Conservation (phyloP, 805 yeast genomes). For the Wickerhamomyces chambardii region DNA sequence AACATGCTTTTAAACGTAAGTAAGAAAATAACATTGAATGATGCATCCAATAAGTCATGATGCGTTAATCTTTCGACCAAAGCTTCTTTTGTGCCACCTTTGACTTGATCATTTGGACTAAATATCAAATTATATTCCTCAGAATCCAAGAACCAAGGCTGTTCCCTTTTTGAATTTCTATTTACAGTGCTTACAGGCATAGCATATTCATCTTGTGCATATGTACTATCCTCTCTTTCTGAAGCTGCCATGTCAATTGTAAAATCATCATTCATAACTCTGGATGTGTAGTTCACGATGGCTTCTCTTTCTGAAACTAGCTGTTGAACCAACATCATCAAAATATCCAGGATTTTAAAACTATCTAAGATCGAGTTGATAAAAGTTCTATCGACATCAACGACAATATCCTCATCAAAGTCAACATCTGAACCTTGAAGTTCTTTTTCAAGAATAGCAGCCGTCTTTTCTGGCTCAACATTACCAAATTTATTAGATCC, state of each 20-base stretch:
- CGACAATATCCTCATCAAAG: slow-evolving; percentile 23
- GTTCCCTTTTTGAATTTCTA: slow-evolving; percentile 24
- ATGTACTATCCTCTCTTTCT: slow-evolving; percentile 27
- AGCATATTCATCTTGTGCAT: slow-evolving; percentile 15
- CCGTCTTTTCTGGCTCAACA: slow-evolving; percentile 35
- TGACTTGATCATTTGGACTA: slow-evolving; percentile 62
- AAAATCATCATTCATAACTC: slow-evolving; percentile 70
- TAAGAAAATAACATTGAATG: slow-evolving; percentile 61
- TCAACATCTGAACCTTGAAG: slow-evolving; percentile 39
- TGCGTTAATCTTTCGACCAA: slow-evolving; percentile 74
- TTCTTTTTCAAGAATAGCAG: slow-evolving; percentile 35
- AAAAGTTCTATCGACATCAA: slow-evolving; percentile 20
- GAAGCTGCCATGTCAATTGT: slow-evolving; percentile 47
- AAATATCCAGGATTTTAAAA: slow-evolving; percentile 23
- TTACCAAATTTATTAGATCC: slow-evolving; percentile 25
- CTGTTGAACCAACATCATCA: slow-evolving; percentile 37
- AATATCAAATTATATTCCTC: slow-evolving; percentile 52
- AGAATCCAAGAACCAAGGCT: slow-evolving; percentile 67
- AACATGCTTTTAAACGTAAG: slow-evolving; percentile 71
- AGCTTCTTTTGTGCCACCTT: slow-evolving; percentile 79
- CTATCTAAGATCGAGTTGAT: slow-evolving; percentile 22
- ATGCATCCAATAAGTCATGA: slow-evolving; percentile 53
- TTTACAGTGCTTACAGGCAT: slow-evolving; percentile 18
- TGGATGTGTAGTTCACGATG: slow-evolving; percentile 61
- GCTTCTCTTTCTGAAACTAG: slow-evolving; percentile 65